Base-by-base conservation (phyloP, 78 protist species). In the Cyanophora paradoxa region DNA sequence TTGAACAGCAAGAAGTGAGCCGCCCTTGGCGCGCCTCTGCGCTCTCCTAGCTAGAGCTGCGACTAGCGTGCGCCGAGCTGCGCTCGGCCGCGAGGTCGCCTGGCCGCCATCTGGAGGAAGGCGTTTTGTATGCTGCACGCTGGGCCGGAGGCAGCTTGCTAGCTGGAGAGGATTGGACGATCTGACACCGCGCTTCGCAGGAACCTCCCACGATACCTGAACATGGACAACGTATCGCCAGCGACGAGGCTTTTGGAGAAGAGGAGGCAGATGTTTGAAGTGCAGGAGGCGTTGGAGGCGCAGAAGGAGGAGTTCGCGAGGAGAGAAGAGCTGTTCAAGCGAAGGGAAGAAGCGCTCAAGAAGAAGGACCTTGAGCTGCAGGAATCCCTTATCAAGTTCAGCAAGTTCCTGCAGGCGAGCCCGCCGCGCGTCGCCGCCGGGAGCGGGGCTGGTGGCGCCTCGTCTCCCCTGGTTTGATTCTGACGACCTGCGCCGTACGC, bases 261-360 rank as follows among this genome's bases (percentile, higher is more conserved):
- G 73, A 31, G 80, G 14, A 31, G 80, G 42, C 74, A 75, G 66
- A 75, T 64, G 73, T 75, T 75, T 24, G 80, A 75, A 33, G 80
- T 75, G 50, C 74, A 75, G 57, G 74, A 64, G 64, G 72, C 72
- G 34, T 46, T 75, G 24, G 80, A 75, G 16, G 57, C 80, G 28
- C 80, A 75, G 56, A 64, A 63, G 57, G 80, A 62, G 56, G 77
- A 72, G 68, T 72, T 39, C 33, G 48, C 66, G 59, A 16, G 80
- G 36, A 31, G 73, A 16, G 74, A 64, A 57, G 42, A 57, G 17
- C 19, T n/a, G 58, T 75, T 75, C 33, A 75, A 75, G 74, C 72
- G 73, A 58, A 44, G 73, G 1, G 80, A 75, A 73, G 80, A 75
- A 39, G 26, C 2, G 56, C 73, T 75, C 58, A 19, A 56, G 44